phyloP scores from a whole-genome alignment of 257 asterid genomes.

The Nicotiana benthamiana region DNA sequence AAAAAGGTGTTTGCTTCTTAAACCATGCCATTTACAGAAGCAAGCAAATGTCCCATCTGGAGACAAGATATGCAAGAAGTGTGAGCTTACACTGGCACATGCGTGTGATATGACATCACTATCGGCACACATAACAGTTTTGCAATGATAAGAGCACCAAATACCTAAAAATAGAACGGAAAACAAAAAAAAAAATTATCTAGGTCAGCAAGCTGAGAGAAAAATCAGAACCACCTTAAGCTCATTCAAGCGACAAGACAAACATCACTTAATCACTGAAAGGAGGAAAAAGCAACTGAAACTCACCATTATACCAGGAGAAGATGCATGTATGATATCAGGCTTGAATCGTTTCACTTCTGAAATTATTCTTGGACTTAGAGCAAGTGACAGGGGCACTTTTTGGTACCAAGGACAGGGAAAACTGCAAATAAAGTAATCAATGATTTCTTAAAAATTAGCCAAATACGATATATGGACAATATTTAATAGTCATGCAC shows the following conservation, averaged over 20 bases:
- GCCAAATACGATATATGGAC: background rate
- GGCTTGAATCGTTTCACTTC: slow-evolving; percentile 91
- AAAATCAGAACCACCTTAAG: background rate
- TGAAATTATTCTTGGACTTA: slow-evolving; percentile 97
- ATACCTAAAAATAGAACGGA: slow-evolving; percentile 39
- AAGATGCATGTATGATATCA: slow-evolving; percentile 93
- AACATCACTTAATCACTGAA: slow-evolving; percentile 2
- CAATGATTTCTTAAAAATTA: slow-evolving; percentile 4
- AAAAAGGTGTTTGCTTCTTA: background rate
- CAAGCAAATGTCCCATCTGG: background rate
- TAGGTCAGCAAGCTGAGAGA: background rate
- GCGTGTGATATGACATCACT: slow-evolving; percentile 97
- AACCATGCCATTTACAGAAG: background rate
- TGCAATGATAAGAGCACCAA: slow-evolving; percentile 87
- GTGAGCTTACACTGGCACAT: slow-evolving; percentile 79
- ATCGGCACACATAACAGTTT: slow-evolving; percentile 74
- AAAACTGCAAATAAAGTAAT: slow-evolving; percentile 49
- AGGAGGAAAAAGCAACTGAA: slow-evolving; percentile 9
- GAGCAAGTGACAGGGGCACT: slow-evolving; percentile 91
- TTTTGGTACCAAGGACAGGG: slow-evolving; percentile 90
- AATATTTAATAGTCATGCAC: background rate
- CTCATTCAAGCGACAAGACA: background rate
- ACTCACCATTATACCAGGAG: slow-evolving; percentile 94
- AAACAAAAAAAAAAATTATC: background rate
- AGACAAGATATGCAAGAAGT: background rate